phyloP scores from a whole-genome alignment of 305 asterid genomes.

The Euphrasia arctica region DNA sequence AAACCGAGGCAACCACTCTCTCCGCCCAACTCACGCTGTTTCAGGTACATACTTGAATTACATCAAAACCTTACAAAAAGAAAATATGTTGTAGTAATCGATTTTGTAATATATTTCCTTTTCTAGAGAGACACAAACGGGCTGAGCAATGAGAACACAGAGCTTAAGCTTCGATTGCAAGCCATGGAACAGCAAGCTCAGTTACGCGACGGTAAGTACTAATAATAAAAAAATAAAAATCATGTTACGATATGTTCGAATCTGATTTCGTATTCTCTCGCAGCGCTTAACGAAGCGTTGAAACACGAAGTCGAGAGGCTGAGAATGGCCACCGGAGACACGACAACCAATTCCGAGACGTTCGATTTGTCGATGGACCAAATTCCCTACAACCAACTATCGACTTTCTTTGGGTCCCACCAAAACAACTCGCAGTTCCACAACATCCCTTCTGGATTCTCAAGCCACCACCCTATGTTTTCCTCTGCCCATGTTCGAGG shows the following conservation, averaged over 20 bases:
- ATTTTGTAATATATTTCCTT: conserved; percentile 18
- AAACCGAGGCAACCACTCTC: conserved; percentile 88
- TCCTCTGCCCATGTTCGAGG: conserved; percentile 35
- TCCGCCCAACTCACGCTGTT: conserved; percentile 68
- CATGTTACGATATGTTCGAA: not conserved
- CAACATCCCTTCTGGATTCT: conserved; percentile 34
- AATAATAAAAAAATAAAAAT: not conserved
- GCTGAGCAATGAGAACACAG: conserved; percentile 71
- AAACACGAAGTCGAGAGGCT: conserved; percentile 90
- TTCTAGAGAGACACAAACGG: conserved; percentile 83
- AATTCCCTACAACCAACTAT: conserved; percentile 48
- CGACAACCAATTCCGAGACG: conserved; percentile 49
- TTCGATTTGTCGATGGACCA: conserved; percentile 67
- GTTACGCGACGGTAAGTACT: conserved; percentile 71
- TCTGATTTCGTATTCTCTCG: conserved; percentile 4
- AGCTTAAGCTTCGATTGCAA: conserved; percentile 87
- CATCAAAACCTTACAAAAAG: too few species aligned
- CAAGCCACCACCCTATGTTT: conserved; percentile 39
- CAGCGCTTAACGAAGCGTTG: conserved; percentile 91
- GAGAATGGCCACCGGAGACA: conserved; percentile 82
- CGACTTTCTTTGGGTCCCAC: conserved; percentile 47
- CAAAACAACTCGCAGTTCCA: conserved; percentile 50
- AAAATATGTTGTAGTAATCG: too few species aligned
- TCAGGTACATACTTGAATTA: too few species aligned
- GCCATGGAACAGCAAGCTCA: conserved; percentile 99